Evolutionary conservation across 371 early-diverging fungal species (phyloP).

Genomic region (Rhizopus microsporus): DNA sequence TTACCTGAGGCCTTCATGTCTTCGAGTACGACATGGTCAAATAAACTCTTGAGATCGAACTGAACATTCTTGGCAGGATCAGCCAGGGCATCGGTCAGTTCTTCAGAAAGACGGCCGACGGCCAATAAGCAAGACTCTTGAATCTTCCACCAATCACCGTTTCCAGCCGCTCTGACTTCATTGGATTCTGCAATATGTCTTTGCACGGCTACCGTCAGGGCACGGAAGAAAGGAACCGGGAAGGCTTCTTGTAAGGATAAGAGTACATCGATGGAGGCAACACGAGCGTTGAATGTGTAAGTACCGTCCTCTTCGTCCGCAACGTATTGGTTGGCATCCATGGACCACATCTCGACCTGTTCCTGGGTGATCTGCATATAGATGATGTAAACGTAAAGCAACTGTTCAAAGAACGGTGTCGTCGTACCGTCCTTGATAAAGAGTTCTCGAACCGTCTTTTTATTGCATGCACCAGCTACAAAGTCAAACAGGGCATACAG

Average conservation of each 20-base stretch:
- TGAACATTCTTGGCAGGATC: conserved; percentile 37
- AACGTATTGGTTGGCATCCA: conserved; percentile 84
- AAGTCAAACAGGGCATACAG: conserved; percentile 76
- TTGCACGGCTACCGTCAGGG: conserved; percentile 56
- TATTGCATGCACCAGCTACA: conserved; percentile 57
- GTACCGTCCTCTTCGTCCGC: conserved; percentile 91
- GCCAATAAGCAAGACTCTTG: conserved; percentile 82
- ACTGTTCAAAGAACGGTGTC: conserved; percentile 59
- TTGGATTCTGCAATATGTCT: conserved; percentile 58
- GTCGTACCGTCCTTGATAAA: conserved; percentile 42
- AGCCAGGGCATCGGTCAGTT: conserved; percentile 59
- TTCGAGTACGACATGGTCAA: conserved; percentile 77
- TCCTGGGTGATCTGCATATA: conserved; percentile 87
- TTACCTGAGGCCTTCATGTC: conserved; percentile 62
- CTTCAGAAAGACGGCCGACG: conserved; percentile 66
- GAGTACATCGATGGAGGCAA: conserved; percentile 80
- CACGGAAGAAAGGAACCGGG: conserved; percentile 56
- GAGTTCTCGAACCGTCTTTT: conserved; percentile 48
- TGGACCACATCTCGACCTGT: conserved; percentile 77
- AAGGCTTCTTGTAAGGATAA: conserved; percentile 60
- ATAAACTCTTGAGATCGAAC: conserved; percentile 70
- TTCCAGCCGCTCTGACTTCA: conserved; percentile 52
- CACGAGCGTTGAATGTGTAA: conserved; percentile 78
- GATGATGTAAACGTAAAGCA: conserved; percentile 63
- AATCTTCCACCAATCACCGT: conserved; percentile 76